phyloP scores from a whole-genome alignment of 345 rosid species.

The Syzygium aqueum region DNA sequence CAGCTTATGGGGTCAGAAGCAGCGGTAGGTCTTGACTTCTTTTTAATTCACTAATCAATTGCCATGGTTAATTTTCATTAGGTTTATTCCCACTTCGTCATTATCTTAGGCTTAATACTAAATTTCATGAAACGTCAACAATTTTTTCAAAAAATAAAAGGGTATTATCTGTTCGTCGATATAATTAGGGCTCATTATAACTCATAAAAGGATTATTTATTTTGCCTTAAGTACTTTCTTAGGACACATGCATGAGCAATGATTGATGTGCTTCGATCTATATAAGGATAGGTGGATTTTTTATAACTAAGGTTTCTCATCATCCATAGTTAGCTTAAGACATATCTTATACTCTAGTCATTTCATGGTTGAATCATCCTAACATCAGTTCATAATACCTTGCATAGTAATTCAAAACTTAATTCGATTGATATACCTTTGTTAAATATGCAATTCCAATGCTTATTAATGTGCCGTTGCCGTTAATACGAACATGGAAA shows the following conservation, averaged over 20 bases:
- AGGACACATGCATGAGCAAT: not conserved
- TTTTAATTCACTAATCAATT: not conserved
- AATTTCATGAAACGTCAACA: not conserved
- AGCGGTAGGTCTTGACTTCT: not conserved
- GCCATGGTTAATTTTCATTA: not conserved
- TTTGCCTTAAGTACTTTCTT: not conserved
- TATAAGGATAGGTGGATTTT: not conserved
- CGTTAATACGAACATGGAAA: not conserved
- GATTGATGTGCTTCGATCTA: not conserved
- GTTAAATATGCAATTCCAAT: no score
- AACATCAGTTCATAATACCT: not conserved
- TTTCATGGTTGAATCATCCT: not conserved
- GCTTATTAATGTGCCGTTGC: not conserved
- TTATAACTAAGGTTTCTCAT: not conserved
- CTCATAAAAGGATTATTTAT: not conserved
- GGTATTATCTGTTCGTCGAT: not conserved
- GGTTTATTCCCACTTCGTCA: not conserved
- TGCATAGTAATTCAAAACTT: not conserved
- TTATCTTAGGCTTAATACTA: no score
- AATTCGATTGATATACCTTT: not conserved
- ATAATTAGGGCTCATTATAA: not conserved
- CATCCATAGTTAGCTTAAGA: accelerated
- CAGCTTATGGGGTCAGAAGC: not conserved
- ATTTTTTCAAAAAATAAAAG: not conserved
- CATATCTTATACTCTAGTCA: not conserved